phyloP scores from a whole-genome alignment of 2,329 filamentous ascomycete species.

The Endothia cerciana region DNA sequence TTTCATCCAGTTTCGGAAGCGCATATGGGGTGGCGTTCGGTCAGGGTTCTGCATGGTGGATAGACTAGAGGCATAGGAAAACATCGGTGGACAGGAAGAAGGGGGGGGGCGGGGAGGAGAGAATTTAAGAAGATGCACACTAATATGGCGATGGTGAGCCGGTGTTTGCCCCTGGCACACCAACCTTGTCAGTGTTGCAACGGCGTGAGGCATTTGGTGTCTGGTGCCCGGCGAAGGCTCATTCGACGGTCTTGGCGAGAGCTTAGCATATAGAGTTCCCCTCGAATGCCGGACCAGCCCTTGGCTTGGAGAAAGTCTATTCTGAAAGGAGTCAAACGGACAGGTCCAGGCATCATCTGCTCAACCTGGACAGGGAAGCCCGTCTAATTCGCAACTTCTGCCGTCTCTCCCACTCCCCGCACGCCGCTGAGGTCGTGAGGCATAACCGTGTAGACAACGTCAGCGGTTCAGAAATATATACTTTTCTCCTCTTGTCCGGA shows the following conservation, averaged over 20 bases:
- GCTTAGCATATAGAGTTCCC: neutral
- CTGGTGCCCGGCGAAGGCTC: neutral
- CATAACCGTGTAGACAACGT: neutral
- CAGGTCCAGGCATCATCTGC: no score
- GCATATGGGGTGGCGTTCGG: neutral
- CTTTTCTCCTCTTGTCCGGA: no score
- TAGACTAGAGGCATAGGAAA: neutral
- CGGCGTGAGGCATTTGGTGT: neutral
- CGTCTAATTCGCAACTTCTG: no score
- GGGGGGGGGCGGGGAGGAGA: neutral
- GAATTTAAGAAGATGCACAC: neutral
- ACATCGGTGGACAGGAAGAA: neutral
- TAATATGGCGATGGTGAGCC: neutral
- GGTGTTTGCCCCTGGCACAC: neutral
- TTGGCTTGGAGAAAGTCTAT: neutral
- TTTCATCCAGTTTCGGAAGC: neutral
- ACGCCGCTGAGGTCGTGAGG: no score
- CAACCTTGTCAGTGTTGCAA: neutral
- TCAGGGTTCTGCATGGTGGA: neutral
- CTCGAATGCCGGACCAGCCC: no score
- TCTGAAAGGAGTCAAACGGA: no score
- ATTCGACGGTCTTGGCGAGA: neutral
- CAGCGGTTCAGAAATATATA: neutral
- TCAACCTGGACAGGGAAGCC: no score
- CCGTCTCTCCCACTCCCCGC: no score